Evolutionary conservation across 495 filamentous ascomycete species (phyloP).

Genomic region (Penicillium cataractarum): DNA sequence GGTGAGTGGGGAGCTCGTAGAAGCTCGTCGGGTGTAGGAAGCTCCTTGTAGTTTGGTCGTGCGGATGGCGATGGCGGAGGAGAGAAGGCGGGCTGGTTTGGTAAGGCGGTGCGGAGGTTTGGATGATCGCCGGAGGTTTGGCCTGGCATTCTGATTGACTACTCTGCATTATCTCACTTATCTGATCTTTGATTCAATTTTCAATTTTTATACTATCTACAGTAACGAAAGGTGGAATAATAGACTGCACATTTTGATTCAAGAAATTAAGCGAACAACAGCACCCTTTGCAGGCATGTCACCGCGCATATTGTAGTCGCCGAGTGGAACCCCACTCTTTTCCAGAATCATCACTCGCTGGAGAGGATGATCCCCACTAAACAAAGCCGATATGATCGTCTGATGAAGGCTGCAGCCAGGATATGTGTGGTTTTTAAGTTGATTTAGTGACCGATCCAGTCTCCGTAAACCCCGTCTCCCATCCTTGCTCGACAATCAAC

Average conservation of each 20-base stretch:
- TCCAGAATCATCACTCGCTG: background rate
- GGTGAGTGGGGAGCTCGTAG: background rate
- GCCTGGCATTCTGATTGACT: no score
- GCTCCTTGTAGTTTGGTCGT: slow-evolving; percentile 5
- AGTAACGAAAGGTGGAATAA: background rate
- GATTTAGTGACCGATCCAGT: slow-evolving; percentile 5
- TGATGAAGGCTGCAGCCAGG: background rate
- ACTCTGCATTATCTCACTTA: no score
- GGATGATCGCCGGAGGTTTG: background rate
- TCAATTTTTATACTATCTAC: background rate
- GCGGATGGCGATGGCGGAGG: slow-evolving; percentile 6
- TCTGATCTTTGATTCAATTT: background rate
- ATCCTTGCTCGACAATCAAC: slow-evolving; percentile 29
- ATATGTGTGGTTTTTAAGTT: no score
- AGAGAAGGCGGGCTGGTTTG: slow-evolving; percentile 22
- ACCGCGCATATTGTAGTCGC: background rate
- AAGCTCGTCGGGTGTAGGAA: background rate
- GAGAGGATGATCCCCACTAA: background rate
- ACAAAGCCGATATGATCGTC: slow-evolving; percentile 1
- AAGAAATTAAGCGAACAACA: background rate
- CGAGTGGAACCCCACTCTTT: slow-evolving; percentile 2
- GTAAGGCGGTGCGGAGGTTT: slow-evolving; percentile 35
- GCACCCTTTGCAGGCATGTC: background rate
- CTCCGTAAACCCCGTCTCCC: slow-evolving; percentile 39
- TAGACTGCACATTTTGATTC: background rate